Evolutionary conservation across 768 basidiomycete genomes (phyloP).

Genomic region (Phylloporus arenicola): DNA sequence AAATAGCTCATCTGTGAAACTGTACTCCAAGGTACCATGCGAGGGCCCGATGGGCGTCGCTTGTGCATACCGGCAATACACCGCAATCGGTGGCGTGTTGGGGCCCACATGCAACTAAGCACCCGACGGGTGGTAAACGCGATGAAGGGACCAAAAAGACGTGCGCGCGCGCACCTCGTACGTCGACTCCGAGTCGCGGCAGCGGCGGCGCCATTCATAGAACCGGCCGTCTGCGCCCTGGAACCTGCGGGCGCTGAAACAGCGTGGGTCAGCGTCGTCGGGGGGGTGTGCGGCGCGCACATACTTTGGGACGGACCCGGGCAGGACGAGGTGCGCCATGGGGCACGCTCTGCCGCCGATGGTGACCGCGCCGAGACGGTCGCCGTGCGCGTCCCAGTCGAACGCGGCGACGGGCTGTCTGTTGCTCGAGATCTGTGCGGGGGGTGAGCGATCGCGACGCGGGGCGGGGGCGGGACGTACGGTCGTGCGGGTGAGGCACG

Average conservation of each 20-base stretch:
- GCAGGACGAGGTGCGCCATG: constrained; percentile 58
- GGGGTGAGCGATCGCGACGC: neutral
- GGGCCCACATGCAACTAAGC: constrained; percentile 45
- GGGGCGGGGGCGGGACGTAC: constrained; percentile 16
- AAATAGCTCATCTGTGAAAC: constrained; percentile 54
- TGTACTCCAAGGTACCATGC: constrained; percentile 59
- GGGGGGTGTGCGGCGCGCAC: too few species aligned
- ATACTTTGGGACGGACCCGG: constrained; percentile 38
- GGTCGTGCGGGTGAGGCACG: constrained; percentile 24
- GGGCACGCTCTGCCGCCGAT: constrained; percentile 50
- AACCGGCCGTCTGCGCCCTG: constrained; percentile 48
- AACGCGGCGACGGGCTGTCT: constrained; percentile 48
- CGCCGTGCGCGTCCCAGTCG: constrained; percentile 38
- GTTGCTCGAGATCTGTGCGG: constrained; percentile 36
- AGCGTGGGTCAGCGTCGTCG: neutral
- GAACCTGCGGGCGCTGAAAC: constrained; percentile 56
- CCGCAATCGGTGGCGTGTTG: constrained; percentile 46
- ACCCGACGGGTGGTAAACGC: neutral
- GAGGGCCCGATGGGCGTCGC: constrained; percentile 57
- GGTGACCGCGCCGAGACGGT: constrained; percentile 39
- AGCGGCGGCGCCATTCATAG: constrained; percentile 62
- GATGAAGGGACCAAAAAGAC: neutral
- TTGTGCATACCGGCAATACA: constrained; percentile 50
- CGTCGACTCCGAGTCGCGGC: constrained; percentile 41
- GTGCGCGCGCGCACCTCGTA: constrained; percentile 61